Conservation (phyloP, 75 land plant species). For the Cryptomeria japonica region DNA sequence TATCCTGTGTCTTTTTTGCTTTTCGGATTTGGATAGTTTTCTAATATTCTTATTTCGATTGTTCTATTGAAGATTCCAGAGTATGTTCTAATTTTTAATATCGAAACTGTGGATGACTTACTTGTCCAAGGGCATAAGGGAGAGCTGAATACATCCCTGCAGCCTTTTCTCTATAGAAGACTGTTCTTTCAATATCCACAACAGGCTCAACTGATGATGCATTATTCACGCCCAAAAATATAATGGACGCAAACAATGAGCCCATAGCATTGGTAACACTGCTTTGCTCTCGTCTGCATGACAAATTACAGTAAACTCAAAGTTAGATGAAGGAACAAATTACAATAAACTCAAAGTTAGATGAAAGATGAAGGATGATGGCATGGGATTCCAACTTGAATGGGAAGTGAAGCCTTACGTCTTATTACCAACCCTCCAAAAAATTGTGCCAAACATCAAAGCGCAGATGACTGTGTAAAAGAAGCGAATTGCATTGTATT, state of each 20-base stretch:
- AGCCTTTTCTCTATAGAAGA: neutral
- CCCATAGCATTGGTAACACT: neutral
- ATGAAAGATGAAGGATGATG: neutral
- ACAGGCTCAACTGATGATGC: neutral
- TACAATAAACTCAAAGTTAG: too few relatives aligned
- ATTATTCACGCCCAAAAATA: neutral
- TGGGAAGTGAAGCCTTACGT: neutral
- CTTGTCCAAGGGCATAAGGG: neutral
- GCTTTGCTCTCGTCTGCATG: neutral
- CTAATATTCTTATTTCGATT: too few relatives aligned
- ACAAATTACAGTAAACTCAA: too few relatives aligned
- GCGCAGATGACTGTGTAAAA: slow-evolving; percentile 68
- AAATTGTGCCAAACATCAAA: slow-evolving; percentile 77
- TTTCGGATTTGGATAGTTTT: too few relatives aligned
- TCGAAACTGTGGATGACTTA: neutral
- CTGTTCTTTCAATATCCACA: neutral
- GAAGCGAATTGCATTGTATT: slow-evolving; percentile 71
- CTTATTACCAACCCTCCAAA: slow-evolving; percentile 66
- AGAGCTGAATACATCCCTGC: neutral
- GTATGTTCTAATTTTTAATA: too few relatives aligned
- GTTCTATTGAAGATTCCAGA: too few relatives aligned
- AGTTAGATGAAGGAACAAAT: too few relatives aligned
- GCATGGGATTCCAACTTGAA: neutral
- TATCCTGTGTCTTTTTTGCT: too few relatives aligned
- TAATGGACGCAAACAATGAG: neutral